Evolutionary conservation across 129 eudicot genomes (phyloP).

Genomic region (Centrapalus pauciflorus): DNA sequence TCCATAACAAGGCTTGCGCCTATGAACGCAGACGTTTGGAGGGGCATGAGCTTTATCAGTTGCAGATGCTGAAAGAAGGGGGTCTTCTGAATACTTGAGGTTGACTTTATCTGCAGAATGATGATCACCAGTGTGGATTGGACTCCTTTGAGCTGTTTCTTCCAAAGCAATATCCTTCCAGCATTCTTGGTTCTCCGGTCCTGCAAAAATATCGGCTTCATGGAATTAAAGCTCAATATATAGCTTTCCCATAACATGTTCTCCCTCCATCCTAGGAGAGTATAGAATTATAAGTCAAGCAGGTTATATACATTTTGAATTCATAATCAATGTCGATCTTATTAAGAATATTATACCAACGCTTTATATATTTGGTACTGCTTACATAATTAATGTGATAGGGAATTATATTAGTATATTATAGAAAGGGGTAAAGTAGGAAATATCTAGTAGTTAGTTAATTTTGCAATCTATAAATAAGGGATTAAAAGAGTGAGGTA

Average conservation of each 20-base stretch:
- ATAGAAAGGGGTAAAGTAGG: too few species aligned
- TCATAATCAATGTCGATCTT: not conserved
- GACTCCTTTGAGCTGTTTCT: not conserved
- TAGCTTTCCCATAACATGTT: too few species aligned
- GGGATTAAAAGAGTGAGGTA: too few species aligned
- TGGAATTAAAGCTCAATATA: not conserved
- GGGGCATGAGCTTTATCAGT: not conserved
- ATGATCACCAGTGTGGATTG: not conserved
- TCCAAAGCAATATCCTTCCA: not conserved
- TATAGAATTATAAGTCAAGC: not conserved
- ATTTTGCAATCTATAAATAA: too few species aligned
- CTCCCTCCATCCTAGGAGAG: not conserved
- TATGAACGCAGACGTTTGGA: not conserved
- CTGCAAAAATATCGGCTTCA: not conserved
- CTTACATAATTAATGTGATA: not conserved
- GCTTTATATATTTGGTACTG: not conserved
- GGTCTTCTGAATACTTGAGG: constrained; percentile 1
- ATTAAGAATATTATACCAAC: not conserved
- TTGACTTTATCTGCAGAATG: not conserved
- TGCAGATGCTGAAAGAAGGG: not conserved
- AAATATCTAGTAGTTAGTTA: too few species aligned
- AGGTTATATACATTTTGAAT: not conserved
- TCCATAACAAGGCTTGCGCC: constrained; percentile 13
- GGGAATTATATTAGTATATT: too few species aligned
- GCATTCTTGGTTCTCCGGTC: not conserved